Evolutionary conservation across 1,139 yeast species (phyloP), one percentile per base, ranked within the genome.

Genomic region (Blastobotrys raffinosifermentans): DNA sequence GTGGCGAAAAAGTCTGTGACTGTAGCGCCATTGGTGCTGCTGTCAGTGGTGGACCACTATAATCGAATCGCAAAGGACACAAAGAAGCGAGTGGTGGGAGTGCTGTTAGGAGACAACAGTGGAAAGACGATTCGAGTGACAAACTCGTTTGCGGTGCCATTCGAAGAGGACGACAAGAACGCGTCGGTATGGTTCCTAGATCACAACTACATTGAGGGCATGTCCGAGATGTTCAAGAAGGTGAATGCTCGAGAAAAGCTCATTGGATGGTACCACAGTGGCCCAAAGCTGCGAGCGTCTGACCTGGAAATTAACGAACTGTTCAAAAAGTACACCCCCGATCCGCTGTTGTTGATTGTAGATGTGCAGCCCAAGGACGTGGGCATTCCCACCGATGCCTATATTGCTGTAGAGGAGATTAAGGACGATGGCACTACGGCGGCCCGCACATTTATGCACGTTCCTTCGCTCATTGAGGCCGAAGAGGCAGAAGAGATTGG

Each of bases 401-500:
- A 93, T 58, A 72, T 80, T 51, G 94, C 97, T 3, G 80, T 91
- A 29, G 97, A 93, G 55, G 98, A 91, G 64, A 85, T 91, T 46
- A 89, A 87, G 58, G 93, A 87, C 54, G 97, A 89, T 61, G 98
- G 98, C n/a, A 76, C 95, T 1, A 78, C 91, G 3, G 85, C 95
- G 3, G 95, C 87, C 57, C 80, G 80, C 63, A 89, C 97, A 1
- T 91, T 91, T 66, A 77, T 86, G 27, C 98, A 93, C 62, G 80
- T 89, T 26, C 95, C 97, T 10, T 84, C 96, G 10, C 71, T 77
- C 21, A 87, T 93, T 47, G 94, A 86, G 58, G 99, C 99, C 3
- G 98, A 93, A 60, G 98, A 93, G 60, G 98, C 98, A 2, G 98
- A 93, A 64, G 99, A 93, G 63, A 93, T 93, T 51, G 98, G 98